phyloP scores from a whole-genome alignment of 345 rosid species.

The Boechera retrofracta region DNA sequence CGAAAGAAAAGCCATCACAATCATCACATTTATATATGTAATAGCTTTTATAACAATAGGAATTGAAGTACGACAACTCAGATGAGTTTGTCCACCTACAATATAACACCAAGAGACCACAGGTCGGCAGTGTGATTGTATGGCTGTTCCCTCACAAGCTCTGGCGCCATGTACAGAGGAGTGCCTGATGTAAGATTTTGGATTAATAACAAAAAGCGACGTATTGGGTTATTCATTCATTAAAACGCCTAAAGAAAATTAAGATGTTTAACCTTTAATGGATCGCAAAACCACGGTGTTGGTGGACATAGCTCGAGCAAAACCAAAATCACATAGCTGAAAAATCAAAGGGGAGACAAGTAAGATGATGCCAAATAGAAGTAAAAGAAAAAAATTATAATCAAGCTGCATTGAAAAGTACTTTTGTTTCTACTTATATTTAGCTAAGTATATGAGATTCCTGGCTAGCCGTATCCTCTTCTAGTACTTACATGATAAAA shows the following conservation, averaged over 20 bases:
- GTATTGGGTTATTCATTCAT: conserved; percentile 29
- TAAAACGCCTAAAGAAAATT: conserved; percentile 16
- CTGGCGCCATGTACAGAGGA: conserved; percentile 99
- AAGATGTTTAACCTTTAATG: conserved; percentile 72
- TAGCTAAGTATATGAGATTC: conserved; percentile 18
- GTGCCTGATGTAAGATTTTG: conserved; percentile 65
- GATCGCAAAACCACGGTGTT: conserved; percentile 96
- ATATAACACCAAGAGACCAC: conserved; percentile 99
- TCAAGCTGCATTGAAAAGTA: not conserved
- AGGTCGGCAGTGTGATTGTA: conserved; percentile 97
- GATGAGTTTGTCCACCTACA: conserved; percentile 56
- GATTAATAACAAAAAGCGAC: conserved; percentile 8
- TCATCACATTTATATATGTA: conserved; percentile 1
- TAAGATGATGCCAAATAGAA: conserved; percentile 1
- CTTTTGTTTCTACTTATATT: conserved; percentile 4
- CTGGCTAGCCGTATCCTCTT: not conserved
- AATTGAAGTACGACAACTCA: conserved; percentile 30
- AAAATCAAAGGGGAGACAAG: conserved; percentile 27
- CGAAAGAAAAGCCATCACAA: conserved; percentile 24
- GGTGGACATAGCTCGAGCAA: conserved; percentile 98
- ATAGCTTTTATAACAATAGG: conserved; percentile 1
- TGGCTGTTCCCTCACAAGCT: conserved; percentile 94
- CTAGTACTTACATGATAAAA: conserved; percentile 4
- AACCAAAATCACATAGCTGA: conserved; percentile 99
- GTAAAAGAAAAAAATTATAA: conserved; percentile 2